These are phyloP conservation scores for Wolfiporia cocos DNA, from an alignment of 1,284 basidiomycete genomes.

Conservation along the genomic window DNA sequence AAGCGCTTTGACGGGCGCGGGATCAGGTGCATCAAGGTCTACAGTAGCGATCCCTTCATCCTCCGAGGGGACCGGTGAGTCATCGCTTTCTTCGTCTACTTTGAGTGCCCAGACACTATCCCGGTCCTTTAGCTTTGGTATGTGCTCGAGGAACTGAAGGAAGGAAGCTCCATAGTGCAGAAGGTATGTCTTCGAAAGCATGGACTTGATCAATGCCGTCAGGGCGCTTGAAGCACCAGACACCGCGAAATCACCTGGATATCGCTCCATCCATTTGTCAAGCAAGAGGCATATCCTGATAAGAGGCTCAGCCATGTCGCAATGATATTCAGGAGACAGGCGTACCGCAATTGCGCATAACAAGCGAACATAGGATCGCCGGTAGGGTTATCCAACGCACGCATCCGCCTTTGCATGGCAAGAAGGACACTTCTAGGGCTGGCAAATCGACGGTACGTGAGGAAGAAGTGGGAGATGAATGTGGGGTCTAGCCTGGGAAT, in stretches of 20 bases:
- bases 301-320: not conserved
- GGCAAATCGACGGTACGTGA: constrained; percentile 75
- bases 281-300: constrained; percentile 69
- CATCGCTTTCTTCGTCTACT: constrained; percentile 59
- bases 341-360: constrained; percentile 77
- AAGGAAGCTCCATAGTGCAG: constrained; percentile 78
- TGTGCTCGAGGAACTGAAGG: constrained; percentile 65
- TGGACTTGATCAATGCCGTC: constrained; percentile 67
- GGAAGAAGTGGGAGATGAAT: constrained; percentile 70
- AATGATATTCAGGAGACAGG: not conserved
- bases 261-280: constrained; percentile 67
- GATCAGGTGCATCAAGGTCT: constrained; percentile 20
- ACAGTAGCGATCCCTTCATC: constrained; percentile 31
- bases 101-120: constrained; percentile 69
- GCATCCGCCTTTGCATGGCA: constrained; percentile 80
- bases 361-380: constrained; percentile 78
- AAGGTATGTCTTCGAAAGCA: constrained; percentile 70
- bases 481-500: constrained; percentile 48
- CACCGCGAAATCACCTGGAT: constrained; percentile 72
- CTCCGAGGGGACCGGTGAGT: constrained; percentile 43
- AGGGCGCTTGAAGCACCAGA: constrained; percentile 66
- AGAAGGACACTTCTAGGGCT: constrained; percentile 70
- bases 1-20: constrained; percentile 6
- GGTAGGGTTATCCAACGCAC: constrained; percentile 63
- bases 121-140: constrained; percentile 54